Evolutionary conservation across 192 early-diverging fungal genomes (phyloP), one percentile per base, ranked within the genome.

Genomic region (Coemansia sp.): DNA sequence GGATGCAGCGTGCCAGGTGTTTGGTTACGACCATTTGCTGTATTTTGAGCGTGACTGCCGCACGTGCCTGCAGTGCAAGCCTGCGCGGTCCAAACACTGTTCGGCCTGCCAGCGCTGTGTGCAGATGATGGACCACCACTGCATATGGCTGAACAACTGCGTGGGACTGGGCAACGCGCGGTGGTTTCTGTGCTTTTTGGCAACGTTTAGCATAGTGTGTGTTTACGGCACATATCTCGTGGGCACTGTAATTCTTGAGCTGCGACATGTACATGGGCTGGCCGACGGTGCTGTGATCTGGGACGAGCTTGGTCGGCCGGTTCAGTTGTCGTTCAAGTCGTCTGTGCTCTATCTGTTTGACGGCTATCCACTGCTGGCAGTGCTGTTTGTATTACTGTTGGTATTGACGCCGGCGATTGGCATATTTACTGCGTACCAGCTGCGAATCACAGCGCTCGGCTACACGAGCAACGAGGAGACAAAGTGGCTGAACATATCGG

Each of bases 41-140:
- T 81, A 64, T 29, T 70, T 66, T 52, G 56, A 53, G 19, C 17
- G 39, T 11, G 35, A 53, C n/a, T 81, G 79, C 38, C 60, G 66
- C 19, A 81, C 79, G 4, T 81, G 79, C 45, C 25, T 39, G 14
- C 55, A 60, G 56, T 43, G 56, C 56, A 75, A 73, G 62, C 73
- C 81, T 4, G 81, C 81, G n/a, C 69, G 81, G 58, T 83, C 81
- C 52, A 83, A 83, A 60, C 81, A 83, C 60, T 83, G 81, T 60
- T 63, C 75, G 22, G 65, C 63, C 8, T 83, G 81, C 60, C 59
- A 56, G 15, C 58, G 48, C 37, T 83, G 81, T 65, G 61, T 83
- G 21, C 68, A 73, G 60, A 72, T 73, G 67, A 55, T 72, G 72
- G 81, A 83, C 67, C 81, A 83, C 66, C 81, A 83, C 54, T 83